phyloP scores from a whole-genome alignment of 352 stramenopile genomes.

The Phytophthora quininea region DNA sequence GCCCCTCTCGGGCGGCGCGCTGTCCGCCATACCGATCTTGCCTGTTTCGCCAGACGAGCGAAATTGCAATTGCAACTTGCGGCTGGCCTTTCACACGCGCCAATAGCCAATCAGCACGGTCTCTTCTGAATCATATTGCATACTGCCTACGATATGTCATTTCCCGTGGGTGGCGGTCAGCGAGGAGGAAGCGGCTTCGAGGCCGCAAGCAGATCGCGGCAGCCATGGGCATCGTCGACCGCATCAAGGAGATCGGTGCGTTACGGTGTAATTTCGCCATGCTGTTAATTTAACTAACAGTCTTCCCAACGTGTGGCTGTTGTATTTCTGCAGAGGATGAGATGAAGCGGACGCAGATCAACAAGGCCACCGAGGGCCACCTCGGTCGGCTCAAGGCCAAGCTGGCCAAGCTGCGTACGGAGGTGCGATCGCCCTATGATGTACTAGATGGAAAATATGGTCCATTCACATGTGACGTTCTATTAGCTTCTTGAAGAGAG shows the following conservation, averaged over 20 bases:
- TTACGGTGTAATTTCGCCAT: neutral
- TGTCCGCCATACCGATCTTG: conserved; percentile 29
- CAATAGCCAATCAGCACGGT: neutral
- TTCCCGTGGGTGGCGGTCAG: neutral
- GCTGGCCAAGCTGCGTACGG: conserved; percentile 98
- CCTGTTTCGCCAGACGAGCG: conserved; percentile 1
- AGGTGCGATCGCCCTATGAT: conserved; percentile 48
- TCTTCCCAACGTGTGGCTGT: neutral
- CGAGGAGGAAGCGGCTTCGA: conserved; percentile 21
- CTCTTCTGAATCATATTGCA: neutral
- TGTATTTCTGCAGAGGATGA: conserved; percentile 83
- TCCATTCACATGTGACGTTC: neutral
- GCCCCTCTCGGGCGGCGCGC: conserved; percentile 45
- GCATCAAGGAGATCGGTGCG: conserved; percentile 94
- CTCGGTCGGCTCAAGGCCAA: conserved; percentile 98
- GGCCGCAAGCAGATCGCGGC: conserved; percentile 22
- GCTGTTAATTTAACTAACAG: neutral
- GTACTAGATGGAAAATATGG: no score
- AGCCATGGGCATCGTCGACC: conserved; percentile 92
- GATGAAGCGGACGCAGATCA: conserved; percentile 98
- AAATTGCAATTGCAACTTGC: conserved; percentile 5
- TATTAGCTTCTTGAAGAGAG: conserved; percentile 81
- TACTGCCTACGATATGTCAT: neutral
- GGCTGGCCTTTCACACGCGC: neutral
- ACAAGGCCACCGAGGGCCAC: conserved; percentile 94